Conservation (phyloP, 495 filamentous ascomycete species). For the Neurospora tetrasperma region DNA sequence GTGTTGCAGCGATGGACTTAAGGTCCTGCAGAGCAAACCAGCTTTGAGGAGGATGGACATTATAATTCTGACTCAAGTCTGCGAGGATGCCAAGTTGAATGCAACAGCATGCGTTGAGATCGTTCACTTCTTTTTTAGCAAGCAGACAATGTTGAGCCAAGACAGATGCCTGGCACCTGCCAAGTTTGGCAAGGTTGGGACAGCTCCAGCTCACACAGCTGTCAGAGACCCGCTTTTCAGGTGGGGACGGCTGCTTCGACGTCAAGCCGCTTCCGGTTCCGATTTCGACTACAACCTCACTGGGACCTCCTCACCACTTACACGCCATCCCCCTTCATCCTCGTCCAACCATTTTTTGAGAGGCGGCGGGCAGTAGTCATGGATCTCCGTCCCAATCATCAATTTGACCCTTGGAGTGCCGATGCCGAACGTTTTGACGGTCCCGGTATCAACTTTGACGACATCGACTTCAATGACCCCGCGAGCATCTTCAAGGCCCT, state of each 20-base stretch:
- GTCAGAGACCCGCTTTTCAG: not conserved
- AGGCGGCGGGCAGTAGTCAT: not conserved
- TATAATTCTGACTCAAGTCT: not conserved
- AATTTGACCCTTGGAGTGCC: not conserved
- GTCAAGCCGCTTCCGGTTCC: not conserved
- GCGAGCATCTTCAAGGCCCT: constrained; percentile 4
- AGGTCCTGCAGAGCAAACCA: not conserved
- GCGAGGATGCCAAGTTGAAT: not conserved
- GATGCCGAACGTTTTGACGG: not conserved
- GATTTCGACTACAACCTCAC: not conserved
- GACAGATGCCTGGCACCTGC: not conserved
- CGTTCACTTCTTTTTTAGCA: not conserved
- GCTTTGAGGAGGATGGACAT: not conserved
- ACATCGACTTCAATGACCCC: constrained; percentile 4
- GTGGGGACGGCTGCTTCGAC: not conserved
- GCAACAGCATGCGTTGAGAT: not conserved
- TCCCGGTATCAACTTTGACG: not conserved
- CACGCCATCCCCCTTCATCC: not conserved
- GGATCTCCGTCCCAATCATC: not conserved
- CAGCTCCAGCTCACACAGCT: not conserved
- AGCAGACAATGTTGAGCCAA: not conserved
- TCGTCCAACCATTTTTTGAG: not conserved
- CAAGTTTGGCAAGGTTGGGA: not conserved
- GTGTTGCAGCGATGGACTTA: not conserved
- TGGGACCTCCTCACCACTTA: not conserved